Conservation (phyloP, 139 green algal species). For the Gonium pectorale region DNA sequence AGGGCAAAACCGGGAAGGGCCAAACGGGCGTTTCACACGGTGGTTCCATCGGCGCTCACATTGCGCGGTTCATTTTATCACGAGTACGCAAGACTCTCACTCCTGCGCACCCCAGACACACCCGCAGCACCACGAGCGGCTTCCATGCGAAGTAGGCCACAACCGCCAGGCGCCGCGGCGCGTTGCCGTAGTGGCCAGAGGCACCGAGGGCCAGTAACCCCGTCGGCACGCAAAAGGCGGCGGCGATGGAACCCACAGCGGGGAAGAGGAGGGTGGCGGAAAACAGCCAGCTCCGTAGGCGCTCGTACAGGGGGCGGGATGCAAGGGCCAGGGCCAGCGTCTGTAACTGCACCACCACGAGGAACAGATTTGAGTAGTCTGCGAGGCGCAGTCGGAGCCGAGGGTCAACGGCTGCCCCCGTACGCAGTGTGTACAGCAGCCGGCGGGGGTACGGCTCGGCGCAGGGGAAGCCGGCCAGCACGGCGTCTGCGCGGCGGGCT, state of each 20-base stretch:
- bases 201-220: not conserved
- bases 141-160: not conserved
- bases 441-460: not conserved
- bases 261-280: not conserved
- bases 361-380: not conserved
- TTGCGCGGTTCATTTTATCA: too few relatives aligned
- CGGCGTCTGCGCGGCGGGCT: not conserved
- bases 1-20: too few relatives aligned
- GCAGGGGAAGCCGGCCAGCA: conserved; percentile 8
- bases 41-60: too few relatives aligned
- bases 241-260: not conserved
- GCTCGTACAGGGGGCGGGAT: not conserved
- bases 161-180: not conserved
- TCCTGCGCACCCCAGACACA: too few relatives aligned
- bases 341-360: not conserved
- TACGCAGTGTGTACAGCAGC: not conserved
- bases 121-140: not conserved
- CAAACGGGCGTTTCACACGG: too few relatives aligned
- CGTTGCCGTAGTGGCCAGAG: not conserved
- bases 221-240: not conserved
- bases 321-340: not conserved
- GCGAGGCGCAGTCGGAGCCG: not conserved
- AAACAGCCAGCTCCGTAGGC: not conserved
- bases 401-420: not conserved
- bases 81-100: too few relatives aligned